Base-by-base conservation (phyloP, 2,329 filamentous ascomycete species). In the Fusarium tuaranense region DNA sequence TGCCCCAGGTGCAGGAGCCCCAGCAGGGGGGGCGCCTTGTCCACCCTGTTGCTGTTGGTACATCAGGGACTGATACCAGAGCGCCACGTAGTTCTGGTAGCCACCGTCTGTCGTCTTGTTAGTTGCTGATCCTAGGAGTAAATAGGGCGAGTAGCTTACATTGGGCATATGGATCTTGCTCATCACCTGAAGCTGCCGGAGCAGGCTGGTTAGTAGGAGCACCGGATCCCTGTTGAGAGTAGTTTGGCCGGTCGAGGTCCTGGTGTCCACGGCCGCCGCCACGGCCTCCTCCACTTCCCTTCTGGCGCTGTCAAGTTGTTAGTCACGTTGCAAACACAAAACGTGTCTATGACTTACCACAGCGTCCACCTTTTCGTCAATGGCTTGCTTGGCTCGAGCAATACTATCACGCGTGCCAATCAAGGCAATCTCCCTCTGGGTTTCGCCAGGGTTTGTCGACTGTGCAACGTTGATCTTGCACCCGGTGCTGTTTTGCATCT, bases 401-500 rank as follows among this genome's bases (percentile, higher is more conserved):
- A 98, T 97, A 65, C 94, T 91, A 77, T 94, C 92, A 53, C 90
- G 90, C 41, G 89, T 90, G 72, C 95, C 95, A 73, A 97, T 93
- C 53, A 98, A 88, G 55, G 94, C 94, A 80, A 98, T 97, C 82
- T 97, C 94, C 79, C 95, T 92, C 82, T 97, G 92, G 68, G 92
- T 89, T 80, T 97, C 95, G 74, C 90, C 89, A 60, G 93, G 92
- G 18, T 93, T 93, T 39, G 92, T 92, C 9, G 94, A 92, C 78
- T 94, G 94, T 36, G 94, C 94, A 30, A 98, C 95, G 79, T 98
- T 98, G 87, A 98, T 97, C 86, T 97, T 97, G 88, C 95, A 98
- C 55, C 94, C 93, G 7, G 94, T 97, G 36, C 87, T 89, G 80
- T 92, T 93, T 83, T 98, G 95, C 92, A 98, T 97, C 77, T 97